Conservation (phyloP, 257 asterid species). For the Solanum appendiculatum region DNA sequence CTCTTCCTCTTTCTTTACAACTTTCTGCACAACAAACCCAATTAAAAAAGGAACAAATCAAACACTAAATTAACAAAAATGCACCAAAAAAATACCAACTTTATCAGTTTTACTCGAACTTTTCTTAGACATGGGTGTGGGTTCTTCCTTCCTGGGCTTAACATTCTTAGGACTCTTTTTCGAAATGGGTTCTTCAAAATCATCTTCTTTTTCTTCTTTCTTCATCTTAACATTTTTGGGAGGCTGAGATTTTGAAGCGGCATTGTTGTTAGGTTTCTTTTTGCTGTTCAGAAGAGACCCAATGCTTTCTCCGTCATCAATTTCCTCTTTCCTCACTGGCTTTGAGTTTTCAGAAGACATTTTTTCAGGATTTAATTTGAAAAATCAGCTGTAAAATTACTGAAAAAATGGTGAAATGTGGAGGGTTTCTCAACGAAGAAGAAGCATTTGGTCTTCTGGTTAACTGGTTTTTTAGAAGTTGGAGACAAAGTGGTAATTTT, state of each 20-base stretch:
- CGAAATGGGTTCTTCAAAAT: slow-evolving; percentile 24
- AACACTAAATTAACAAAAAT: background rate
- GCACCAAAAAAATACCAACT: background rate
- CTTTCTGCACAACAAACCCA: background rate
- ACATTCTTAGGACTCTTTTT: background rate
- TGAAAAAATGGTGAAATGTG: background rate
- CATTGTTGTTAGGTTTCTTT: slow-evolving; percentile 28
- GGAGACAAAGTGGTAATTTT: background rate
- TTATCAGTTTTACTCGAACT: slow-evolving; percentile 10
- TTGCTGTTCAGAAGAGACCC: slow-evolving; percentile 16
- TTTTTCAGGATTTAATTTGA: background rate
- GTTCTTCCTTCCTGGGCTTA: background rate
- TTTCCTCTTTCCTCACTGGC: slow-evolving; percentile 24
- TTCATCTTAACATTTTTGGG: slow-evolving; percentile 15
- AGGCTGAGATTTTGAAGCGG: slow-evolving; percentile 16
- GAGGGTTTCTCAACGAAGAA: background rate
- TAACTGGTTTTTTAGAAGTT: background rate
- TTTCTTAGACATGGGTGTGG: background rate
- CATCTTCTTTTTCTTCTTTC: slow-evolving; percentile 42
- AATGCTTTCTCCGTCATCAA: slow-evolving; percentile 22
- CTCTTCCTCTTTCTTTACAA: slow-evolving; percentile 16
- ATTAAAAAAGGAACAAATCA: background rate
- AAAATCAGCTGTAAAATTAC: background rate
- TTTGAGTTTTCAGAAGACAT: slow-evolving; percentile 29
- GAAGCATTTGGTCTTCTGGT: background rate